These are phyloP conservation scores for Pseudonectria foliicola DNA, from an alignment of 2,329 filamentous ascomycete species.

Conservation along the genomic window DNA sequence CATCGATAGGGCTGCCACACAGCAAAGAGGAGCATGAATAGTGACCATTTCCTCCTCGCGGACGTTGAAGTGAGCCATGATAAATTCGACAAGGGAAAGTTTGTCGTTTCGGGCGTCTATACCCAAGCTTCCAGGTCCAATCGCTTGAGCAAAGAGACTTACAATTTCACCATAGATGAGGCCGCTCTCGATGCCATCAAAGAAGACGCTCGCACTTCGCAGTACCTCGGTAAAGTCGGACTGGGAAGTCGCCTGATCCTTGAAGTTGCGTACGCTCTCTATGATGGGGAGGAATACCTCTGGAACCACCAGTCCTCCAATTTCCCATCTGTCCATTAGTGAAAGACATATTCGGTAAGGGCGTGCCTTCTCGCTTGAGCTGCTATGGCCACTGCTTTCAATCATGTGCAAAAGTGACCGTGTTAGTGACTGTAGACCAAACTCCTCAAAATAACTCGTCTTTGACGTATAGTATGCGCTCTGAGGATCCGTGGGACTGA, in stretches of 20 bases:
- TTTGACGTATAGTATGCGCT: conserved; percentile 46
- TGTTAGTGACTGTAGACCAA: conserved; percentile 68
- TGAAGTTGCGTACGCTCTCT: conserved; percentile 70
- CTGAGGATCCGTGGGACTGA: conserved; percentile 34
- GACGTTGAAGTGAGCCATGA: conserved; percentile 83
- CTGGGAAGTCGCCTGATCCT: conserved; percentile 55
- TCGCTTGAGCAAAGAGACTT: conserved; percentile 56
- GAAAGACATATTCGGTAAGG: conserved; percentile 91
- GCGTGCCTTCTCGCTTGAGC: conserved; percentile 58
- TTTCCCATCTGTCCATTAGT: conserved; percentile 97
- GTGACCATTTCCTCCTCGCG: conserved; percentile 93
- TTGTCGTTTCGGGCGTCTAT: conserved; percentile 50
- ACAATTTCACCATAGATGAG: conserved; percentile 84
- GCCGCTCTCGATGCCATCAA: conserved; percentile 91
- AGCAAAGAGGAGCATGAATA: conserved; percentile 70
- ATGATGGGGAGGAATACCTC: conserved; percentile 84
- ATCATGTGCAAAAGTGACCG: conserved; percentile 74
- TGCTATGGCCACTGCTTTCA: conserved; percentile 28
- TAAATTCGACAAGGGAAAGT: conserved; percentile 70
- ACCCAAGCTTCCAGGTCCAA: conserved; percentile 39
- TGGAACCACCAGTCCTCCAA: conserved; percentile 82
- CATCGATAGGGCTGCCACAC: conserved; percentile 53
- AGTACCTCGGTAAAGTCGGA: conserved; percentile 78
- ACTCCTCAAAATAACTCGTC: conserved; percentile 76
- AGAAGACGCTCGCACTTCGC: conserved; percentile 89